Base-by-base conservation (phyloP, 2,329 filamentous ascomycete species). In the Orbilia brochopaga region DNA sequence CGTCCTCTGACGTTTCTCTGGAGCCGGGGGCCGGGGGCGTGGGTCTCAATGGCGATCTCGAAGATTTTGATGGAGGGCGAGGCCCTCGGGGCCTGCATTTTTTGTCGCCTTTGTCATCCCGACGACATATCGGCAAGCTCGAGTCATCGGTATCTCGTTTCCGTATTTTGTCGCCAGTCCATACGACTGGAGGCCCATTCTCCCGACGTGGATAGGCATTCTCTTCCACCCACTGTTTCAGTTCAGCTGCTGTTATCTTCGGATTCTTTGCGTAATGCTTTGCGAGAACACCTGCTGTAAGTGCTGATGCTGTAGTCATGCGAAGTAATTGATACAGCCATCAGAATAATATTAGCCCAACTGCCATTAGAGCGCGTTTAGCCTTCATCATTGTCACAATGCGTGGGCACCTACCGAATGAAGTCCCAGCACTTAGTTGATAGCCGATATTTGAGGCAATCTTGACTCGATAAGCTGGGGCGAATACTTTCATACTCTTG, bases 371-470 rank as follows among this genome's bases (percentile, higher is more conserved):
- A 15, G 15, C 5, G 13, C 37, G n/a, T n/a, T n/a, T n/a, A n/a
- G 17, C 23, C 35, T 27, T 11, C 37, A 55, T 35, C 7, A 27
- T 37, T 27, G 13, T 13, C 11, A 11, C 24, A 55, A 21, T 13
- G 19, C 17, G 23, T 48, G 13, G 30, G 6, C 10, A 35, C 65
- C 62, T 52, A 70, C 66, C 46, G 21, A 64, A 70, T 8, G 66
- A 70, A 17, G 66, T 64, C 7, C 66, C 66, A 15, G 37, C 37
- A 23, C 30, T 52, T 8, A 70, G 21, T 40, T 70, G 66, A 56
- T 64, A 64, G 2, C 66, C 66, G 51, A 60, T 60, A 27, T 70
- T 70, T 8, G 66, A 70, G 2, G 60, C 54, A 21, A 70, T 64
- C 42, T 70, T 64, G 42, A 70, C 42, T 6, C 37, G 10, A 23